Evolutionary conservation across 768 basidiomycete species (phyloP).

Genomic region (Neoboletus subvelutipes): DNA sequence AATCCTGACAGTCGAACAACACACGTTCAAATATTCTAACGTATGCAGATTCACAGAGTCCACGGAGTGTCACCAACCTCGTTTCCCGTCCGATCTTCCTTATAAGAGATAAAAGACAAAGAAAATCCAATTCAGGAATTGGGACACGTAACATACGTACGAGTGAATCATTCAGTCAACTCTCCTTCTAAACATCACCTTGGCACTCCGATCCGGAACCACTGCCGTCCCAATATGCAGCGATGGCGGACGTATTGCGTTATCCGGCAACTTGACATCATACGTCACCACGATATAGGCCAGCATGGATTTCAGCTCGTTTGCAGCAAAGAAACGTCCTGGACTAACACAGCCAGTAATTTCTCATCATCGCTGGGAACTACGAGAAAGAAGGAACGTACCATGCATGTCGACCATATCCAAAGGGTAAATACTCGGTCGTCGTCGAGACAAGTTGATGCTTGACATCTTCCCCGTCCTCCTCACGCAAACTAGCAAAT

Average conservation of each 20-base stretch:
- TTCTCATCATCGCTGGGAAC: too few relatives aligned
- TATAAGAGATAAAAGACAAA: not conserved
- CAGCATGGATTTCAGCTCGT: slow-evolving; percentile 13
- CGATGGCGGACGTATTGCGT: not conserved
- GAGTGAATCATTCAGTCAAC: not conserved
- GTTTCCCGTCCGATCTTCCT: not conserved
- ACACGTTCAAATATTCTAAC: not conserved
- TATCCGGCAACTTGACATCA: slow-evolving; percentile 3
- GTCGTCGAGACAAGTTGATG: slow-evolving; percentile 36
- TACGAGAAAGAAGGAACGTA: not conserved
- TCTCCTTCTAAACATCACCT: not conserved
- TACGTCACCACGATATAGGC: slow-evolving; percentile 14
- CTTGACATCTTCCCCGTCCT: slow-evolving; percentile 35
- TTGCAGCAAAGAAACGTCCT: slow-evolving; percentile 17
- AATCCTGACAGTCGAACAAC: not conserved
- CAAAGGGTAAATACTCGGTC: slow-evolving; percentile 36
- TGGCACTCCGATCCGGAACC: not conserved
- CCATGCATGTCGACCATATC: not conserved
- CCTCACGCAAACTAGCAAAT: slow-evolving; percentile 11
- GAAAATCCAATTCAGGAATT: not conserved
- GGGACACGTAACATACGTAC: not conserved
- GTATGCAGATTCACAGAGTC: not conserved
- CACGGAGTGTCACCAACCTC: not conserved
- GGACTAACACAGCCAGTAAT: not conserved
- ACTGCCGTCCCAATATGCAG: not conserved